Base-by-base conservation (phyloP, 768 basidiomycete species). In the Suillus subalutaceus region DNA sequence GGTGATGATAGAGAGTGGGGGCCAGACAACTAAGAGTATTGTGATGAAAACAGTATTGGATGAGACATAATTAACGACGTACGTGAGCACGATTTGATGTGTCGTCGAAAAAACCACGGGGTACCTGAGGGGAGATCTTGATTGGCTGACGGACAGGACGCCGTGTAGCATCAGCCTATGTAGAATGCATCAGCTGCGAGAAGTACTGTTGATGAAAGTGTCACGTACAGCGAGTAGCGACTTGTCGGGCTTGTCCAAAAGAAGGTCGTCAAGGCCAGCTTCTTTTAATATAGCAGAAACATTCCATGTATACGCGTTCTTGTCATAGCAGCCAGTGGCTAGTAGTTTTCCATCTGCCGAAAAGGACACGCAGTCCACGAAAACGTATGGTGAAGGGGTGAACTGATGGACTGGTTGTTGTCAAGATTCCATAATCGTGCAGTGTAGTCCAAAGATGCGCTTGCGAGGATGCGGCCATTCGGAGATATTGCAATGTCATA, bases 331-430 rank as follows among this genome's bases (percentile, higher is more conserved):
- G 23, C 23, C 23, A 52, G 50, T 52, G 50, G 13, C 3, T 26
- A 52, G 50, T 52, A 26, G 6, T 2, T 15, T 52, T 52, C 3
- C 50, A 26, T 52, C 50, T 52, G 13, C 13, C 15, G 50, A 52
- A 50, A 48, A 48, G 3, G 46, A 48, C 12, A 48, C 48, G 2
- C 48, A 6, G 48, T 4, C 6, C n/a, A 48, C 48, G 0, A 6
- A 15, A 1, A 0, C 3, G n/a, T 10, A 48, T 23, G n/a, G 1
- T 48, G 4, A 1, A 48, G 5, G n/a, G n/a, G n/a, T 0, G n/a
- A 23, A 23, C 48, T 23, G 48, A 48, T 23, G n/a, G 48, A 5
- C n/a, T 48, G 48, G 6, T 12, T 6, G 12, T 23, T 23, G 2
- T 48, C 5, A n/a, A 48, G n/a, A 10, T 48, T 23, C 48, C 48